Percentiles rank a stretch among this genome's conserved stretches.
Evolutionary conservation across 768 basidiomycete species (phyloP).

Genomic region (Ramaria sp.): DNA sequence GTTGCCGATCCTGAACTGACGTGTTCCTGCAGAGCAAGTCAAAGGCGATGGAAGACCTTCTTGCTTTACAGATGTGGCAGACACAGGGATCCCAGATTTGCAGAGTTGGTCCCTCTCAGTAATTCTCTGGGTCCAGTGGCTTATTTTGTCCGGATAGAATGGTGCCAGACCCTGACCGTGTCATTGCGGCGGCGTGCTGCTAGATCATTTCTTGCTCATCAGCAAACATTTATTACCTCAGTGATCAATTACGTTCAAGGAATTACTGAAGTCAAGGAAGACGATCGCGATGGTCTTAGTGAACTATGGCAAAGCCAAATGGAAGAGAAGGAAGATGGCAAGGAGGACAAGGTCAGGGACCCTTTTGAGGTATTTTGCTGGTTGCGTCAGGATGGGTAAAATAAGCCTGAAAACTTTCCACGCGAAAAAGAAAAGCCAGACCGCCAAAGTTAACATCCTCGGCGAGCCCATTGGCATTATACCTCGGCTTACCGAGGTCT

Average conservation of each 20-base stretch:
- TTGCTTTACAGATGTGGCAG: slow-evolving; percentile 40
- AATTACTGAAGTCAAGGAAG: slow-evolving; percentile 38
- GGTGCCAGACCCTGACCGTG: slow-evolving; percentile 46
- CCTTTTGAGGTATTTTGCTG: not conserved
- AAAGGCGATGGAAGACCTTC: slow-evolving; percentile 48
- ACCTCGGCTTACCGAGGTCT: slow-evolving; percentile 32
- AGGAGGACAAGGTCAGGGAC: slow-evolving; percentile 13
- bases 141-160: slow-evolving; percentile 17
- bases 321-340: slow-evolving; percentile 27
- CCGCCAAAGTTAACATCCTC: slow-evolving; percentile 30
- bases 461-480: slow-evolving; percentile 36
- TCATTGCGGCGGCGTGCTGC: slow-evolving; percentile 38
- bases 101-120: slow-evolving; percentile 18
- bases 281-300: slow-evolving; percentile 39
- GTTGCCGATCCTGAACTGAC: not conserved
- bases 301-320: slow-evolving; percentile 28
- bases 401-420: not conserved
- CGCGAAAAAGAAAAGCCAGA: slow-evolving; percentile 16
- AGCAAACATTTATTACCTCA: slow-evolving; percentile 37
- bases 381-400: not conserved
- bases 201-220: slow-evolving; percentile 32
- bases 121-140: not conserved
- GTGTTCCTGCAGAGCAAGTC: slow-evolving; percentile 35
- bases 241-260: slow-evolving; percentile 39
- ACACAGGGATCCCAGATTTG: slow-evolving; percentile 46